Evolutionary conservation across 495 filamentous ascomycete genomes (phyloP).

Genomic region (Penicillium soppii): DNA sequence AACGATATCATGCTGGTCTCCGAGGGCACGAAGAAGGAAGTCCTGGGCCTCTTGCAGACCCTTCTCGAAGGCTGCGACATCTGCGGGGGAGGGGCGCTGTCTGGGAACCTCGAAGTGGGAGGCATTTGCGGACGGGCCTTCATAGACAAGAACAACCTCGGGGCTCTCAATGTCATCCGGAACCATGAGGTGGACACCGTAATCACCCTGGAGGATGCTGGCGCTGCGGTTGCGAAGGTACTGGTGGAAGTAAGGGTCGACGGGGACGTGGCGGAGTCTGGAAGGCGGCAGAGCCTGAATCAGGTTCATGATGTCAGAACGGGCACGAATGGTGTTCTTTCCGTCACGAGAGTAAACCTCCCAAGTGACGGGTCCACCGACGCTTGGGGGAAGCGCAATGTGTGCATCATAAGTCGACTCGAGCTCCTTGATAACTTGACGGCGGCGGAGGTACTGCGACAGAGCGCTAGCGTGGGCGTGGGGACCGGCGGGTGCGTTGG

Average conservation of each 20-base stretch:
- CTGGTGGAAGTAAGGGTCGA: slow-evolving; percentile 86
- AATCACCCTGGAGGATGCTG: slow-evolving; percentile 64
- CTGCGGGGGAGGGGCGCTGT: slow-evolving; percentile 56
- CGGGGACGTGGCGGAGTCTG: slow-evolving; percentile 62
- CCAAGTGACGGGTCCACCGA: slow-evolving; percentile 68
- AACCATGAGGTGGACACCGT: slow-evolving; percentile 76
- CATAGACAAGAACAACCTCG: slow-evolving; percentile 82
- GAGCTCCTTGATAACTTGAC: slow-evolving; percentile 72
- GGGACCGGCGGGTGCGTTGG: slow-evolving; percentile 66
- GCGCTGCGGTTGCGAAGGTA: slow-evolving; percentile 66
- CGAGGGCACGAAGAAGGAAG: slow-evolving; percentile 67
- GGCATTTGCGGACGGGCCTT: slow-evolving; percentile 58
- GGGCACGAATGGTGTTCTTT: slow-evolving; percentile 78
- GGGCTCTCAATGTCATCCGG: slow-evolving; percentile 62
- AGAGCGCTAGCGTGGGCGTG: slow-evolving; percentile 78
- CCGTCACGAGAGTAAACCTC: slow-evolving; percentile 81
- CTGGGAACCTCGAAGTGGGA: slow-evolving; percentile 67
- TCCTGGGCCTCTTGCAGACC: slow-evolving; percentile 69
- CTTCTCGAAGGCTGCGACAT: slow-evolving; percentile 65
- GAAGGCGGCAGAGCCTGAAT: slow-evolving; percentile 78
- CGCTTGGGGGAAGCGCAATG: slow-evolving; percentile 69
- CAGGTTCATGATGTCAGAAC: slow-evolving; percentile 76
- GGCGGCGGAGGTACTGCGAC: slow-evolving; percentile 77
- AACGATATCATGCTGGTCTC: slow-evolving; percentile 67
- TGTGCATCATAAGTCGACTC: slow-evolving; percentile 75